Percentiles rank a stretch among this genome's conserved stretches.
phyloP scores from a whole-genome alignment of 1,284 basidiomycete species.

The Termitomyces sp. region DNA sequence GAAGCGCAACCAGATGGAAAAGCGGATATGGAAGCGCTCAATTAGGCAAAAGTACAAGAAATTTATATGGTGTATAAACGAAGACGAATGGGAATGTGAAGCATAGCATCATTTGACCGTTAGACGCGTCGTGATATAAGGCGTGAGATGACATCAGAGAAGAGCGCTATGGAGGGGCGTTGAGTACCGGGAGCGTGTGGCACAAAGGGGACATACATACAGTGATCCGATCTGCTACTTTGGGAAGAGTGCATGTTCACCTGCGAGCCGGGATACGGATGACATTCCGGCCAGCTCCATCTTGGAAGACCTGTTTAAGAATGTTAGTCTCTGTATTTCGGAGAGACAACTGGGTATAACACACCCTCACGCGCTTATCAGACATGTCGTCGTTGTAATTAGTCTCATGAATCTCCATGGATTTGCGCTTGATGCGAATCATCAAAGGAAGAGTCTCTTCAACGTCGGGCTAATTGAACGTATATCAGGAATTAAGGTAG shows the following conservation, averaged over 20 bases:
- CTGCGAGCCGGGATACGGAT: constrained; percentile 16
- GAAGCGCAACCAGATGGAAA: not conserved
- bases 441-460: constrained; percentile 12
- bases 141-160: not conserved
- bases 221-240: constrained; percentile 5
- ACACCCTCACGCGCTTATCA: constrained; percentile 34
- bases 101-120: not conserved
- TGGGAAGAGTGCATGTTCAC: not conserved
- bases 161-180: not conserved
- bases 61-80: constrained; percentile 2
- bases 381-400: constrained; percentile 5
- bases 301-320: constrained; percentile 19
- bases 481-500: not conserved
- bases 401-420: constrained; percentile 20
- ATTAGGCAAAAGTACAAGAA: constrained; percentile 11
- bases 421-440: constrained; percentile 31
- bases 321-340: not conserved
- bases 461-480: not conserved
- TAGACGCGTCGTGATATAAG: not conserved
- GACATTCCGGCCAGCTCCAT: constrained; percentile 21
- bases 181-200: not conserved
- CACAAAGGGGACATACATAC: not conserved
- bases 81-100: constrained; percentile 7
- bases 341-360: not conserved
- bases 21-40: not conserved